These are phyloP conservation scores for Trichosporon asahii DNA, from an alignment of 1,284 basidiomycete genomes.

Conservation along the genomic window DNA sequence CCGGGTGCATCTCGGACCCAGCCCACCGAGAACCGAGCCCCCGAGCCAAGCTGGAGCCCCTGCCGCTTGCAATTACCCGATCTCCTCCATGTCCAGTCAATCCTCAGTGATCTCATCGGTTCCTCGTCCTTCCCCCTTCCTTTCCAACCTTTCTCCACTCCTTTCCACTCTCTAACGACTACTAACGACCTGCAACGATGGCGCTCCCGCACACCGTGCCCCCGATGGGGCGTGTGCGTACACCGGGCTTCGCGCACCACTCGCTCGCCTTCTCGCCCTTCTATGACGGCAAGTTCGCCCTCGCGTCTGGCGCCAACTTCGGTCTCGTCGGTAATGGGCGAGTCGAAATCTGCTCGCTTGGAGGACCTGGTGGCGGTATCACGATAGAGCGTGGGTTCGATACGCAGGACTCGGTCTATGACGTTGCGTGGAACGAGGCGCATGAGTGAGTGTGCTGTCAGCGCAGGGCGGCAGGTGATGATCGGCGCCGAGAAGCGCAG, in stretches of 20 bases:
- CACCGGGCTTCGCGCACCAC: constrained; percentile 85
- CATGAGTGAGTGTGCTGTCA: constrained; percentile 66
- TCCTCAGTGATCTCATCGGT: background rate
- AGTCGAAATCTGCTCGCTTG: constrained; percentile 58
- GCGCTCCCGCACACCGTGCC: constrained; percentile 9
- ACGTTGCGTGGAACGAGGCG: constrained; percentile 85
- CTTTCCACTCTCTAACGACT: background rate
- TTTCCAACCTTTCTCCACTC: background rate
- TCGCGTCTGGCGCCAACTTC: constrained; percentile 90
- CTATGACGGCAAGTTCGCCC: constrained; percentile 71
- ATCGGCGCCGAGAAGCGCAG: too few relatives aligned
- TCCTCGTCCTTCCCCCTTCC: background rate
- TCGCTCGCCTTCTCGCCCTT: constrained; percentile 88
- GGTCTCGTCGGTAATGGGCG: constrained; percentile 92
- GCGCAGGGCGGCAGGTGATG: background rate
- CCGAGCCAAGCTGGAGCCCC: background rate
- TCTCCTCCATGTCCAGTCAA: background rate
- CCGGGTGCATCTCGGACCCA: background rate
- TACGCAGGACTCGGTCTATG: constrained; percentile 89
- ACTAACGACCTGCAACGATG: background rate
- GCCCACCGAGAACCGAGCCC: too few relatives aligned
- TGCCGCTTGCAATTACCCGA: constrained; percentile 1
- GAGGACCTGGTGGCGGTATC: background rate
- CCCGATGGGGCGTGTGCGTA: constrained; percentile 45
- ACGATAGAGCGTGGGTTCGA: constrained; percentile 65